A percentile compares a stretch with the other conserved stretches of the same genome.
Evolutionary conservation across 805 yeast genomes (phyloP).

Genomic region (Kodamaea sagamina): DNA sequence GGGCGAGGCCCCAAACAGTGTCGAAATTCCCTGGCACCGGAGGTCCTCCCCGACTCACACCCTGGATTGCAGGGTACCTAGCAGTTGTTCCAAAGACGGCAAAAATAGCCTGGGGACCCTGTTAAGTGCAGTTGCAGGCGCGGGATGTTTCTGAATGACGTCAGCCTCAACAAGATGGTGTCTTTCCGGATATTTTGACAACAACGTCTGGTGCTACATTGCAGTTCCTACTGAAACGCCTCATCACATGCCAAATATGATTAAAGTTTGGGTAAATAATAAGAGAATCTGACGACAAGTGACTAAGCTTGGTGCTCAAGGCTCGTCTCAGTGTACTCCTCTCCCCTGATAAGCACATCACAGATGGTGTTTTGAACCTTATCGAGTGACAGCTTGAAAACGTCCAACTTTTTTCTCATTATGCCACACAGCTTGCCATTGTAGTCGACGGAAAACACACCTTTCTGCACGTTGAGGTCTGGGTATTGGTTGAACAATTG

Average conservation of each 20-base stretch:
- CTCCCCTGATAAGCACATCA: constrained; percentile 23
- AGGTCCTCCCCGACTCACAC: neutral
- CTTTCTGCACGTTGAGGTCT: constrained; percentile 19
- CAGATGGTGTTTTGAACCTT: constrained; percentile 27
- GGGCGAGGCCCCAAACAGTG: no score
- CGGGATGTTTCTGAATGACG: neutral
- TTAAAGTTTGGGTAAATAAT: neutral
- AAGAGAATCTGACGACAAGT: neutral
- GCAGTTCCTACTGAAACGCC: neutral
- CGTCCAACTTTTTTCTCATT: constrained; percentile 25
- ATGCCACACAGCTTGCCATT: constrained; percentile 15
- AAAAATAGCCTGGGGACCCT: no score
- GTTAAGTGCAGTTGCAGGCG: neutral
- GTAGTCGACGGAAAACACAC: constrained; percentile 18
- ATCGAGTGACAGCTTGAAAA: constrained; percentile 23
- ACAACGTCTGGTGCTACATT: neutral
- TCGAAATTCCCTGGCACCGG: neutral
- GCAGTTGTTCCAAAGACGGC: neutral
- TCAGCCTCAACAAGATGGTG: constrained; percentile 1
- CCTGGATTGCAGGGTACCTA: neutral
- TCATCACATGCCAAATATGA: neutral
- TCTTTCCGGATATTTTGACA: constrained; percentile 1
- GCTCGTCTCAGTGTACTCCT: constrained; percentile 15
- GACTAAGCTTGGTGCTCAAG: constrained; percentile 2
- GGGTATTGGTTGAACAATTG: constrained; percentile 21